Percentiles rank a stretch among this genome's conserved stretches.
These are phyloP conservation scores for Tagetes erecta DNA, from an alignment of 129 eudicot genomes.

Conservation along the genomic window DNA sequence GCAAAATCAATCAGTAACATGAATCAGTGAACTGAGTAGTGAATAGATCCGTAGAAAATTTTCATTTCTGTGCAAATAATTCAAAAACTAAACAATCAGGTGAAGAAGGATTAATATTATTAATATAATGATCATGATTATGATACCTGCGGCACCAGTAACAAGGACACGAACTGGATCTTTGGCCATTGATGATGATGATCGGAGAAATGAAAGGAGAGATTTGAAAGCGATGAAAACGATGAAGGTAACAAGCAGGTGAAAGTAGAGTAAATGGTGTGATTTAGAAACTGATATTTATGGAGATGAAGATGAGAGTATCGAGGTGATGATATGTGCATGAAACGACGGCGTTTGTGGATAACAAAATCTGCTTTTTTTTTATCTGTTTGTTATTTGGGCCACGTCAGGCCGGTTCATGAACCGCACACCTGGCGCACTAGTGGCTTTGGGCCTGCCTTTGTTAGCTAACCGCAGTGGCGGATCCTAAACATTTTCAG, in stretches of 20 bases:
- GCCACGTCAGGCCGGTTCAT: constrained; percentile 33
- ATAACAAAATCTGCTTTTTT: constrained; percentile 4
- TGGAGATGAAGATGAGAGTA: constrained; percentile 24
- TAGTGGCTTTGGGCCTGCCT: constrained; percentile 19
- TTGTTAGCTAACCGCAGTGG: neutral
- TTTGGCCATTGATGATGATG: constrained; percentile 59
- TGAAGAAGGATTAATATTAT: too few relatives aligned
- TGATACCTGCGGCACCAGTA: constrained; percentile 89
- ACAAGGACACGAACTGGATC: constrained; percentile 89
- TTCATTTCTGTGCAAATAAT: neutral
- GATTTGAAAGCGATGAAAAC: constrained; percentile 21
- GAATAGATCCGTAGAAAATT: constrained; percentile 20
- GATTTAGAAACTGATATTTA: constrained; percentile 25
- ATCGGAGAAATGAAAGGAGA: neutral
- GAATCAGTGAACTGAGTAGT: neutral
- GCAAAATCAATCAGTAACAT: neutral
- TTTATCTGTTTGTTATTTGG: constrained; percentile 24
- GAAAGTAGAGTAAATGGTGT: constrained; percentile 3
- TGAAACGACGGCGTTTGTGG: constrained; percentile 30
- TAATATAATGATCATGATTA: neutral
- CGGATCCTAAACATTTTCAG: too few relatives aligned
- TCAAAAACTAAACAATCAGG: too few relatives aligned
- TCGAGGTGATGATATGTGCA: constrained; percentile 1
- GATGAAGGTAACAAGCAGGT: neutral
- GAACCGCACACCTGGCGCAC: constrained; percentile 35